Evolutionary conservation across 257 asterid genomes (phyloP), one percentile per base, ranked within the genome.

Genomic region (Penstemon barbatus): DNA sequence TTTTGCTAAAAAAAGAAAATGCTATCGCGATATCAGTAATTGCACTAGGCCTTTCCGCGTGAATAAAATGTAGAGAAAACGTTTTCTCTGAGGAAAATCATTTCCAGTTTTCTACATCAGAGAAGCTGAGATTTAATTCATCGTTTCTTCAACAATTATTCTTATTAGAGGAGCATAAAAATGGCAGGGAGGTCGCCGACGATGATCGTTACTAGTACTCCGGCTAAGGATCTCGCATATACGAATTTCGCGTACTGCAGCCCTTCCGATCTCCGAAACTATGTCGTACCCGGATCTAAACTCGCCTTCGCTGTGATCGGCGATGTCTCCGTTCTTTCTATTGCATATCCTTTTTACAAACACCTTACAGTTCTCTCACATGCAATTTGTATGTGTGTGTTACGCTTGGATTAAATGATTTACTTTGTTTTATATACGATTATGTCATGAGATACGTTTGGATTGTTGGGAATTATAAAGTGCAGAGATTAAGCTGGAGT

Each of bases 151-250:
- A 6, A 56, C 5, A 10, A 56, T 19, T 19, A 18, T 8, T 60
- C 50, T 11, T 48, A 11, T 66, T 44, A 18, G 73, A 61, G 72
- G 65, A 68, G 50, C 76, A 50, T 50, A 44, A 75, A 69, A 41
- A 84, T 85, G 96, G 82, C 87, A 40, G 86, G 87, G 69, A 74
- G 88, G 41, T 72, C 86, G 72, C 60, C 77, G 74, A 78, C 78
- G 73, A 89, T 94, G 99, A 84, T 74, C 77, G 97, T 91, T 41
- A 83, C 90, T 38, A 84, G 70, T 74, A 89, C 98, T 57, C 97
- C 99, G 72, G 83, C 80, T 54, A 81, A 80, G 59, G 97, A 91
- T 79, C 97, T 94, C 54, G 98, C 85, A 0, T 67, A 57, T 63
- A 87, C 96, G 18, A 94, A 94, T 73, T 78, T 83, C 69, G 97